Evolutionary conservation across 2,329 filamentous ascomycete genomes (phyloP).

Genomic region (Parasarocladium wereldwijsianum): DNA sequence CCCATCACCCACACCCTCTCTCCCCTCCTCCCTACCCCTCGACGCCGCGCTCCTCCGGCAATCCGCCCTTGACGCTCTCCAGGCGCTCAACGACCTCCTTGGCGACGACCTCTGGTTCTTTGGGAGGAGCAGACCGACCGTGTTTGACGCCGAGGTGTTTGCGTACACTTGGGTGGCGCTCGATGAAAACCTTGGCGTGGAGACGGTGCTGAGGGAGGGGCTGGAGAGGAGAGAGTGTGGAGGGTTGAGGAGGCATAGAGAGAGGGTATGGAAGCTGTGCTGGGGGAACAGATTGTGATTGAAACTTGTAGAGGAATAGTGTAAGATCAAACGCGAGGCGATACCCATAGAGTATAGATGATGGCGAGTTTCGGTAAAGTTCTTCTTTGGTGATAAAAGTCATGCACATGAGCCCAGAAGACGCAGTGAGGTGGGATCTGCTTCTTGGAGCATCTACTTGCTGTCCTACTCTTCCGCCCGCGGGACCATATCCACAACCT

Average conservation of each 20-base stretch:
- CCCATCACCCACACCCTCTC: no score
- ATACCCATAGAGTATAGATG: no score
- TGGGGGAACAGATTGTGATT: constrained; percentile 10
- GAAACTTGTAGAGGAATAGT: not conserved
- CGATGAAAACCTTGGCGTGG: constrained; percentile 26
- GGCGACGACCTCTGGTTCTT: constrained; percentile 31
- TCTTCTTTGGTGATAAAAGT: not conserved
- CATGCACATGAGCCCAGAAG: not conserved
- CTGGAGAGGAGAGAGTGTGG: constrained; percentile 41
- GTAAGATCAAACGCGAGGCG: not conserved
- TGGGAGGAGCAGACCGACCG: constrained; percentile 35
- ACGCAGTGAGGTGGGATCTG: constrained; percentile 14
- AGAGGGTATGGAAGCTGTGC: constrained; percentile 18
- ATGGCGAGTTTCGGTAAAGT: no score
- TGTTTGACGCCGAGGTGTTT: constrained; percentile 84
- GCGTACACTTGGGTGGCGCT: constrained; percentile 76
- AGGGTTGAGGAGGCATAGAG: constrained; percentile 39
- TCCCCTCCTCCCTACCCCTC: constrained; percentile 14
- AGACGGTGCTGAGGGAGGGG: constrained; percentile 41
- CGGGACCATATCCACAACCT: constrained; percentile 31
- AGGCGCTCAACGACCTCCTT: constrained; percentile 28
- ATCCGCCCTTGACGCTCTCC: constrained; percentile 26
- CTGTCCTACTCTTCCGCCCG: constrained; percentile 19
- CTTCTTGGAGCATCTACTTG: no score
- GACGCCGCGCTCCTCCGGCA: constrained; percentile 24